These are phyloP conservation scores for Aspergillus homomorphus DNA, from an alignment of 495 filamentous ascomycete species.

Conservation along the genomic window DNA sequence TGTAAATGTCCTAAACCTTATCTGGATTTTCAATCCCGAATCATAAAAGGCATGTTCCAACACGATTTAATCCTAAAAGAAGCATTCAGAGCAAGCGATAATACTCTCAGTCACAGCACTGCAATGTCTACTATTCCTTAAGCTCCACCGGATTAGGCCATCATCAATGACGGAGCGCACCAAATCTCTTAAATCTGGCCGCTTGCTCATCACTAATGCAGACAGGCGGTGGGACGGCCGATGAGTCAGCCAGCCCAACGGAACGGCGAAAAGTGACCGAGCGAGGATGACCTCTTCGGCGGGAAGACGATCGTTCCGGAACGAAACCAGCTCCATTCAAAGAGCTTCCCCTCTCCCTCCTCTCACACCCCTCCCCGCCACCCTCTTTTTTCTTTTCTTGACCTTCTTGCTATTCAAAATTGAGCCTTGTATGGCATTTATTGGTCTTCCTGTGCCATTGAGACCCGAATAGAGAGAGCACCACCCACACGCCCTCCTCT, in stretches of 20 bases:
- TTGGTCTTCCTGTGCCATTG: neutral
- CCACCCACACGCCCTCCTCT: neutral
- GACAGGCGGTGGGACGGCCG: slow-evolving; percentile 2
- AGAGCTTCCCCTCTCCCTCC: slow-evolving; percentile 17
- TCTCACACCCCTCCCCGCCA: neutral
- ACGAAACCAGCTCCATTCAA: slow-evolving; percentile 16
- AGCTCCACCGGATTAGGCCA: neutral
- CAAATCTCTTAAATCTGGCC: slow-evolving; percentile 21
- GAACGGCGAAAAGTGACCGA: slow-evolving; percentile 27
- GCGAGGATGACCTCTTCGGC: slow-evolving; percentile 16
- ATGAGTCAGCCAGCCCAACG: slow-evolving; percentile 28
- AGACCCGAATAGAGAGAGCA: neutral
- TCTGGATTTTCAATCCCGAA: too few species aligned
- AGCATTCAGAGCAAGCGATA: neutral
- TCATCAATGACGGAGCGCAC: slow-evolving; percentile 10
- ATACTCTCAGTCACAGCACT: neutral
- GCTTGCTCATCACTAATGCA: neutral
- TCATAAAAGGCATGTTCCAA: too few species aligned
- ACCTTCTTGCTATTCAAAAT: neutral
- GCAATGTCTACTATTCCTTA: too few species aligned
- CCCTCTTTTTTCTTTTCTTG: neutral
- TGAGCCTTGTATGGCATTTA: neutral
- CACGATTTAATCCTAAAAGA: too few species aligned
- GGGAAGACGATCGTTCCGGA: slow-evolving; percentile 11
- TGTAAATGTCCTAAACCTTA: too few species aligned